Evolutionary conservation across 305 asterid genomes (phyloP).

Genomic region (Striga hermonthica): DNA sequence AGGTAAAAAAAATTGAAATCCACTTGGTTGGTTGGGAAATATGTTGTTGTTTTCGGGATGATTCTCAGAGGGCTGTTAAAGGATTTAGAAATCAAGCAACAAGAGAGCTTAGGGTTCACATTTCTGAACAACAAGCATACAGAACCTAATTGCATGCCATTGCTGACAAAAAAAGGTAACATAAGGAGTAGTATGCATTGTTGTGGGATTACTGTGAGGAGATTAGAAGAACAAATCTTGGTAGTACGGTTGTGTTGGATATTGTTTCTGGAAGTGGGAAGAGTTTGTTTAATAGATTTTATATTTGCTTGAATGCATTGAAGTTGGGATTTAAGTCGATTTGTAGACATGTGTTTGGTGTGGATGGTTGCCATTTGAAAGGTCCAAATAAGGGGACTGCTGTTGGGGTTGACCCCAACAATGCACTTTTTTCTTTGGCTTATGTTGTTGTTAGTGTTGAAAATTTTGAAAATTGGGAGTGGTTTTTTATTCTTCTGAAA

Average conservation of each 20-base stretch:
- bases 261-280: too few species aligned
- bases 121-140: not conserved
- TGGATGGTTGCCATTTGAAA: constrained; percentile 9
- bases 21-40: not conserved
- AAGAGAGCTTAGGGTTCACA: not conserved
- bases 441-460: too few species aligned
- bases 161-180: not conserved
- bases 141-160: not conserved
- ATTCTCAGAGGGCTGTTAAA: too few species aligned
- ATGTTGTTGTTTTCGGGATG: not conserved
- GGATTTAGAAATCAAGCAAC: too few species aligned
- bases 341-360: not conserved
- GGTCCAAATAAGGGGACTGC: not conserved
- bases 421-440: not conserved
- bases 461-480: too few species aligned
- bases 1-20: not conserved
- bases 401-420: not conserved
- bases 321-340: not conserved
- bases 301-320: too few species aligned
- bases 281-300: not conserved
- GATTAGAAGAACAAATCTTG: not conserved
- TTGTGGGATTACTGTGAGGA: not conserved
- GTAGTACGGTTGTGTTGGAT: not conserved
- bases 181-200: not conserved
- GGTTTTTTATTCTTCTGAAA: too few species aligned